Base-by-base conservation (phyloP, 2,329 filamentous ascomycete species). In the Monosporascus sp. region DNA sequence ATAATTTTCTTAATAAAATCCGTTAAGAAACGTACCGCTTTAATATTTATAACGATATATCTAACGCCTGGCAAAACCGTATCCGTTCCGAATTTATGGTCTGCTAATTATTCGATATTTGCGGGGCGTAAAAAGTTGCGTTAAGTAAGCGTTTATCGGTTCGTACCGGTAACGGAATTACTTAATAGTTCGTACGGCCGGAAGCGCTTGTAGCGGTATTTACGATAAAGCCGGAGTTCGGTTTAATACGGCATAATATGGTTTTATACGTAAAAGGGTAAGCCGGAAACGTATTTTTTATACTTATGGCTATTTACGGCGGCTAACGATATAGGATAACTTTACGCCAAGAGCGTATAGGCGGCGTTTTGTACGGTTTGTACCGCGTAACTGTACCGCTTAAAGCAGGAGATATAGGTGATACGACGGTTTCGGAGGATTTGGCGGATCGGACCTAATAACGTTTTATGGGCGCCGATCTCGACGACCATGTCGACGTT, bases 11-110 rank as follows among this genome's bases (percentile, higher is more conserved):
- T 49, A 0, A 8, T 56, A 31, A 5, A 41, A 37, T 24, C 56
- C 56, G n/a, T n/a, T n/a, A 0, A 6, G 7, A 26, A 48, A 9
- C 38, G 31, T 11, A 48, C n/a, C 19, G 52, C 55, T 37, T 54
- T 49, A 2, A 51, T 51, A 16, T 26, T 47, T 9, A 71, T 61
- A 14, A 67, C 64, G 2, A 65, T 60, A 16, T 61, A 58, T 44
- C 70, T 71, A 11, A 65, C 63, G 14, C 65, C 66, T 55, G 72
- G 67, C 49, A 69, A 71, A 59, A 74, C 70, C 52, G 68, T 70
- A 47, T 74, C 67, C 60, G 66, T 72, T 52, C 73, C 68, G 65
- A 75, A 69, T 40, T 63, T 52, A 62, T 76, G 74, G 55, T 74
- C 72, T 47, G 70, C 62, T 7, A 72, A 67, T 26, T 76, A 76